Evolutionary conservation across 495 filamentous ascomycete species (phyloP), one percentile per base, ranked within the genome.

Genomic region (Aspergillus sclerotiicarbonarius): DNA sequence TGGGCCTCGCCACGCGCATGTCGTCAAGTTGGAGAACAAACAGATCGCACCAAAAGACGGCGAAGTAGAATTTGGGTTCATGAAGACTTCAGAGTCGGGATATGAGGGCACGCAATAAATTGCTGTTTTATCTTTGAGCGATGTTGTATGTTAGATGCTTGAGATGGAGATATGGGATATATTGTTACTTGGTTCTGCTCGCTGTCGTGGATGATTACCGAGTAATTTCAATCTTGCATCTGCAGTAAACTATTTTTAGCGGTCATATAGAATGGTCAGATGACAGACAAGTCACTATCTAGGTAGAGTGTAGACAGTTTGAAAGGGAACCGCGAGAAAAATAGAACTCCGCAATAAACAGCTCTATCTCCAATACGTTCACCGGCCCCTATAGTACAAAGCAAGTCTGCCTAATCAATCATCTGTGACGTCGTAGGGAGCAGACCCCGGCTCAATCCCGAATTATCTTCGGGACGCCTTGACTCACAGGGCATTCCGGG

Each of bases 21-120:
- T 96, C 0, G 81, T 85, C 18, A 86, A 83, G 63, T 66, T 95
- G 31, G 87, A 94, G 68, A 86, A 86, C 65, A 80, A 82, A 53
- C 79, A 86, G 0, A 76, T 90, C 18, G 81, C 83, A 0, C 61
- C 78, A 1, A 75, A 84, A 20, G 81, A 88, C 5, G 85, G 79
- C 3, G 91, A 95, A 65, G 91, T 95, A 65, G 71, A 72, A 1
- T 96, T 95, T 65, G 71, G 73, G 51, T 78, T 87, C 33, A 63
- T 61, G 54, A 67, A 66, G 57, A 75, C 73, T 5, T 60, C 63
- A 6, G 70, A 70, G 43, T 74, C 74, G 12, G 56, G 49, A 18
- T 75, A 70, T 56, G 64, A 61, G 13, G 54, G 56, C 16, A 56
- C 44, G 30, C 51, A 31, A 21, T 31, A 9, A 47, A 13, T 30